phyloP scores from a whole-genome alignment of 2,329 filamentous ascomycete species.

The Byssochlamys sp. region DNA sequence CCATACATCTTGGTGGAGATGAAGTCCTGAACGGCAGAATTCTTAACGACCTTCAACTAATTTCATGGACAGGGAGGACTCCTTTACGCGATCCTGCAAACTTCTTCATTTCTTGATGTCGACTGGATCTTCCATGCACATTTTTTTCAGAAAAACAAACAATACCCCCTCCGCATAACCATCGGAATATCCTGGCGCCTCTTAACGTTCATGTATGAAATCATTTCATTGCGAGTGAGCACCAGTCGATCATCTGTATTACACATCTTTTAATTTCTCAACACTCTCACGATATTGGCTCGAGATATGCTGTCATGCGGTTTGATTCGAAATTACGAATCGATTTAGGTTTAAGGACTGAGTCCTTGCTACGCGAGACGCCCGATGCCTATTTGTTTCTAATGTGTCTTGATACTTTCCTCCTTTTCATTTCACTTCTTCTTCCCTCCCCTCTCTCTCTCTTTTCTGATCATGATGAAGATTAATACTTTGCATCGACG shows the following conservation, averaged over 20 bases:
- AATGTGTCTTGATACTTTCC: not conserved
- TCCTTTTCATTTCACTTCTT: not conserved
- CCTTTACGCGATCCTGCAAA: not conserved
- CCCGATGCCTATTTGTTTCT: not conserved
- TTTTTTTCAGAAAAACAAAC: not conserved
- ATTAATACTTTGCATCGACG: not conserved
- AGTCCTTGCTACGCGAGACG: not conserved
- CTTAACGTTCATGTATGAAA: not conserved
- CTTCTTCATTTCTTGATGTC: not conserved
- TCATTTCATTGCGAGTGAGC: not conserved
- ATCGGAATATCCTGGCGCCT: not conserved
- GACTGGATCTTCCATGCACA: not conserved
- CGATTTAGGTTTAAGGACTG: not conserved
- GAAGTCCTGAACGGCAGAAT: conserved; percentile 22
- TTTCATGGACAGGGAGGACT: not conserved
- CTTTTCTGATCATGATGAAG: not conserved
- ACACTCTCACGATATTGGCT: not conserved
- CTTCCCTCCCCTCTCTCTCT: too few species aligned
- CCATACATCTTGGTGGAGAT: conserved; percentile 69
- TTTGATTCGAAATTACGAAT: not conserved
- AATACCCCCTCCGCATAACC: not conserved
- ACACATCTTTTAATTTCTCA: not conserved
- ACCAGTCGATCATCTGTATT: not conserved
- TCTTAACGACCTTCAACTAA: not conserved
- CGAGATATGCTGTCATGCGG: not conserved